Conservation (phyloP, 1,284 basidiomycete genomes). For the Tylopilus orsonianus region DNA sequence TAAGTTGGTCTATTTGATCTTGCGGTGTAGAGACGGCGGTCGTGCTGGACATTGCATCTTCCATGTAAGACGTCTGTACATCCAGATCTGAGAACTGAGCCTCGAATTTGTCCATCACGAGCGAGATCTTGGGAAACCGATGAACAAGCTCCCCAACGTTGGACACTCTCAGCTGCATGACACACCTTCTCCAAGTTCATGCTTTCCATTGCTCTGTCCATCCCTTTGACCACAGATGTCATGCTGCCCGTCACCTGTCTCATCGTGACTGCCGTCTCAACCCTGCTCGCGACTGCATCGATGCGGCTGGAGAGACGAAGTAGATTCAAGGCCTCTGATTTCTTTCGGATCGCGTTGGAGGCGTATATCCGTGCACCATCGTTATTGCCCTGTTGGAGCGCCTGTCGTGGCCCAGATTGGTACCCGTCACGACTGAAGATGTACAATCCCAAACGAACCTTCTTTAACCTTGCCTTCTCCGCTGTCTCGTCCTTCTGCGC, state of each 20-base stretch:
- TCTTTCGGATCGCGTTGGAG: conserved; percentile 97
- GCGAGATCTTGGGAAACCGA: conserved; percentile 72
- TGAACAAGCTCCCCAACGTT: conserved; percentile 3
- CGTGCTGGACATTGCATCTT: conserved; percentile 92
- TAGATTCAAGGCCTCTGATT: conserved; percentile 91
- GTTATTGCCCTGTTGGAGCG: conserved; percentile 93
- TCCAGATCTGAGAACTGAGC: conserved; percentile 95
- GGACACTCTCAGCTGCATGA: neutral
- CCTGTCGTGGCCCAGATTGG: conserved; percentile 50
- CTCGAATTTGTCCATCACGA: conserved; percentile 99
- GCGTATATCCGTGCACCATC: conserved; percentile 99
- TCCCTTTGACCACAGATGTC: conserved; percentile 94
- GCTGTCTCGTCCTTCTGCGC: conserved; percentile 89
- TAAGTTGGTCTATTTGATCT: conserved; percentile 92
- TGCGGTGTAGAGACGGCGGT: conserved; percentile 94
- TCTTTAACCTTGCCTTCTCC: conserved; percentile 89
- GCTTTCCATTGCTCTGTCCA: conserved; percentile 99
- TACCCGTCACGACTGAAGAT: neutral
- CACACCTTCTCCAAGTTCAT: conserved; percentile 95
- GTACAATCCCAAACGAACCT: conserved; percentile 49
- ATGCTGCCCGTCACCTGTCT: conserved; percentile 92
- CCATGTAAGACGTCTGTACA: conserved; percentile 98
- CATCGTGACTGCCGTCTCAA: conserved; percentile 99
- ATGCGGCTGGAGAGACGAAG: conserved; percentile 87
- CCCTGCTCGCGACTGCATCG: conserved; percentile 94